These are phyloP conservation scores for Sodiomyces alkalinus DNA, from an alignment of 2,329 filamentous ascomycete species.

Conservation along the genomic window DNA sequence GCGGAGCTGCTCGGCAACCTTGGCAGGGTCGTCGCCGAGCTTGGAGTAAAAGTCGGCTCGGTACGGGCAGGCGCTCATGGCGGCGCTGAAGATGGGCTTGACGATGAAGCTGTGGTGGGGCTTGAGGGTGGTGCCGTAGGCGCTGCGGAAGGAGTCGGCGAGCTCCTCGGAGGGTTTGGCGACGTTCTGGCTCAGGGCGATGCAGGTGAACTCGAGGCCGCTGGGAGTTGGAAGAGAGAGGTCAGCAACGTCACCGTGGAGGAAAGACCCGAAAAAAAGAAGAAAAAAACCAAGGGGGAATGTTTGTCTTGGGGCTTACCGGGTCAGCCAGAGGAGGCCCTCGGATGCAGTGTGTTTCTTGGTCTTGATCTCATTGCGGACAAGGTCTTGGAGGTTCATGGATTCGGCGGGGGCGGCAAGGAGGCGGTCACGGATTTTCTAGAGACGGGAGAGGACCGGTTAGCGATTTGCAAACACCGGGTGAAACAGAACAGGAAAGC, in stretches of 20 bases:
- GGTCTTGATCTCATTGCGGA: constrained; percentile 71
- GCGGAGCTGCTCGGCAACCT: constrained; percentile 48
- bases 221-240: too few species aligned
- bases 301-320: constrained; percentile 39
- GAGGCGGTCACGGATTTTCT: constrained; percentile 85
- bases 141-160: constrained; percentile 67
- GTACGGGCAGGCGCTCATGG: constrained; percentile 89
- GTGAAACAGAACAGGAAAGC: constrained; percentile 1
- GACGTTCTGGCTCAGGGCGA: constrained; percentile 67
- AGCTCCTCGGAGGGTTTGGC: constrained; percentile 58
- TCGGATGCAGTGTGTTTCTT: constrained; percentile 84
- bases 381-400: constrained; percentile 72
- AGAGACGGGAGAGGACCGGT: constrained; percentile 1
- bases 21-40: constrained; percentile 51
- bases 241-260: too few species aligned
- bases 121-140: constrained; percentile 80
- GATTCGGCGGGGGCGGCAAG: constrained; percentile 64
- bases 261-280: too few species aligned
- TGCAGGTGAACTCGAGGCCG: constrained; percentile 84
- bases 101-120: constrained; percentile 88
- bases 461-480: background rate
- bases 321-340: constrained; percentile 78
- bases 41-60: constrained; percentile 86
- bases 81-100: constrained; percentile 83
- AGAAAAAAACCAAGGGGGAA: too few species aligned